Evolutionary conservation across 2,329 filamentous ascomycete species (phyloP).

Genomic region (Blastomyces emzantsi): DNA sequence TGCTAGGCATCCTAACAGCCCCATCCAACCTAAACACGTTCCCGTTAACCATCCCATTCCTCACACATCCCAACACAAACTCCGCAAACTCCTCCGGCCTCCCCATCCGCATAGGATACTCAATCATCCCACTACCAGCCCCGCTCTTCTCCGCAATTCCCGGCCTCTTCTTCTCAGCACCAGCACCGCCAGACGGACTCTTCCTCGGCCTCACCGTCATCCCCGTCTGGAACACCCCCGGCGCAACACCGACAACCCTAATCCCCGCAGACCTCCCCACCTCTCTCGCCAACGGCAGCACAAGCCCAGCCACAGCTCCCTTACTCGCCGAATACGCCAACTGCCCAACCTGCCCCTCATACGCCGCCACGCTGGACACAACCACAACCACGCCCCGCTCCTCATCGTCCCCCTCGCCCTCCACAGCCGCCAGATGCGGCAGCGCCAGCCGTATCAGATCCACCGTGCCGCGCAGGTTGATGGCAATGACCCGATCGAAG

Average conservation of each 20-base stretch:
- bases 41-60: constrained; percentile 23
- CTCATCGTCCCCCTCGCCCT: constrained; percentile 17
- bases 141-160: constrained; percentile 3
- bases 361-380: constrained; percentile 20
- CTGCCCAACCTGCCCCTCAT: constrained; percentile 22
- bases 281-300: constrained; percentile 21
- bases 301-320: constrained; percentile 20
- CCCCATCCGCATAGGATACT: constrained; percentile 21
- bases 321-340: constrained; percentile 23
- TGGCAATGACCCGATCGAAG: constrained; percentile 47
- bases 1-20: constrained; percentile 20
- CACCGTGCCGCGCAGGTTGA: constrained; percentile 22
- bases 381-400: constrained; percentile 21
- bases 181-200: constrained; percentile 1
- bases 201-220: constrained; percentile 17
- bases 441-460: constrained; percentile 20
- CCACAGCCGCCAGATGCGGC: constrained; percentile 19
- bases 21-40: constrained; percentile 21
- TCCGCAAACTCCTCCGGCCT: constrained; percentile 20
- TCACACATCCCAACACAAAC: constrained; percentile 20
- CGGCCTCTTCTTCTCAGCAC: constrained; percentile 8
- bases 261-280: constrained; percentile 20
- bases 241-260: constrained; percentile 20
- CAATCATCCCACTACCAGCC: constrained; percentile 18
- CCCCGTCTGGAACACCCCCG: constrained; percentile 20